A percentile compares a stretch with the other conserved stretches of the same genome.
Evolutionary conservation across 2,329 filamentous ascomycete species (phyloP).

Genomic region (Corniculantispora saksenae): DNA sequence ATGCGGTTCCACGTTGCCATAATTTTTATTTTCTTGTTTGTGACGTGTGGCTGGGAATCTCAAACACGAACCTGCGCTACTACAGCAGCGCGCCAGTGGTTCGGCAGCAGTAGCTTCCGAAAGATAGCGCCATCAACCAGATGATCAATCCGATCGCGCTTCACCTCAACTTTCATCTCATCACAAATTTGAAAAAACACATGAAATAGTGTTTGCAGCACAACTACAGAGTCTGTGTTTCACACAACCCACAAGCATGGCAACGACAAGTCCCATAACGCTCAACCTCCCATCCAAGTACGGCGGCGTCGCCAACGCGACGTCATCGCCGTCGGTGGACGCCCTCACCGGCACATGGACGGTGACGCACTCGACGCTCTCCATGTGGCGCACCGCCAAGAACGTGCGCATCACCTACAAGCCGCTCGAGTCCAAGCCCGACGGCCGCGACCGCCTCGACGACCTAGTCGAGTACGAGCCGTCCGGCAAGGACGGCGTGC

Average conservation of each 20-base stretch:
- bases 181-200: not conserved
- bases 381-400: constrained; percentile 78
- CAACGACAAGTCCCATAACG: constrained; percentile 9
- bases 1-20: not conserved
- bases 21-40: not conserved
- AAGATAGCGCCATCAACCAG: not conserved
- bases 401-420: constrained; percentile 81
- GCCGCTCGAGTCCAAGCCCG: constrained; percentile 43
- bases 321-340: constrained; percentile 38
- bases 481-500: constrained; percentile 44
- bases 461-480: constrained; percentile 73
- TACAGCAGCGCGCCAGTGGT: not conserved
- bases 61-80: not conserved
- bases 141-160: not conserved
- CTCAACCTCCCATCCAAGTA: constrained; percentile 15
- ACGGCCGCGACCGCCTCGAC: constrained; percentile 56
- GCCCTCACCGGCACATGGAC: constrained; percentile 70
- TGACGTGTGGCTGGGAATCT: not conserved
- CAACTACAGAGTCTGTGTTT: not conserved
- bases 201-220: not conserved
- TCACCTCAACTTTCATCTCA: not conserved
- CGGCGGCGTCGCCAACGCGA: not conserved
- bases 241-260: not conserved
- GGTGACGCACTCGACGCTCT: constrained; percentile 73
- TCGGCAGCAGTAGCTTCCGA: constrained; percentile 11